Base-by-base conservation (phyloP, 2,329 filamentous ascomycete species). In the Botrytis medusae region DNA sequence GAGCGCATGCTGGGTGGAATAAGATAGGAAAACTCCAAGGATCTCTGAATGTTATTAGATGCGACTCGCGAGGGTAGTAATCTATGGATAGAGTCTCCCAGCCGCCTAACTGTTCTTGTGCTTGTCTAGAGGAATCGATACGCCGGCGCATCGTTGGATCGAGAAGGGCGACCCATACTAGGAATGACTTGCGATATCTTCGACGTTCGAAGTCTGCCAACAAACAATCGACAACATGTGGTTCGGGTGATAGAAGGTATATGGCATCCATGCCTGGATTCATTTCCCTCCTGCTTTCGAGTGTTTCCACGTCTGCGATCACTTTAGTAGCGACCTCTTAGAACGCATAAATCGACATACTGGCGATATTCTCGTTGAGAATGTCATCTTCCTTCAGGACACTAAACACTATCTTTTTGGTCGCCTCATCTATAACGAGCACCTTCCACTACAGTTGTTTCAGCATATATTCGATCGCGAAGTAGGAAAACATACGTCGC, bases 381-480 rank as follows among this genome's bases (percentile, higher is more conserved):
- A 99, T 97, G 80, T 98, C 94, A 89, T 99, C 95, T 85, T 98
- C 93, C 80, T 94, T 95, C 81, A 95, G 89, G 64, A 93, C 92
- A 86, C 95, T 97, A 84, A 97, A 92, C 79, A 99, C 88, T 79
- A 99, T 88, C 83, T 92, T 95, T 82, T 91, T 91, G 81, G 93
- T 95, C 73, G 86, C 87, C 78, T 93, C 91, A 84, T 99, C 96
- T 79, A 98, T 86, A 71, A 99, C 91, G 78, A 99, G 86, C 77
- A 98, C 93, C 89, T 98, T 99, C 96, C 96, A 99, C 94, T 98
- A 77, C 57, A 72, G 61, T 51, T 48, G 16, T 71, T 73, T 79
- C 61, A 78, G 75, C 40, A 72, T 32, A 57, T 32, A 72, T 60
- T 57, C 54, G 57, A 51, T 29, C 46, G 29, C 73, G 57, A 29